These are phyloP conservation scores for Solanum sparsipilum DNA, from an alignment of 257 asterid genomes.

Conservation along the genomic window DNA sequence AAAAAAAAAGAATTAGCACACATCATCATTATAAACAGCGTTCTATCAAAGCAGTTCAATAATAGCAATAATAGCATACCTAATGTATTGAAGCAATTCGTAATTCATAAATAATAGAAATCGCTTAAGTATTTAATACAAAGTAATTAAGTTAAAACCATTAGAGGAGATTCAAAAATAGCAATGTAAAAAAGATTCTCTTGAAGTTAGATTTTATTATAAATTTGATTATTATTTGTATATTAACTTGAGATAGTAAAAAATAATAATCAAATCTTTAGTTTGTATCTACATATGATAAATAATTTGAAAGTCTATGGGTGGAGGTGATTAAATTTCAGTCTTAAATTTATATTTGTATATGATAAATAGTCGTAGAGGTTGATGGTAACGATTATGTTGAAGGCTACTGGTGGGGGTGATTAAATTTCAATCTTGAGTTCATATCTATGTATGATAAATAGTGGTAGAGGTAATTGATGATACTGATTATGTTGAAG, in stretches of 20 bases:
- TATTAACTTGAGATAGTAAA: background rate
- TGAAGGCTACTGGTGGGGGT: background rate
- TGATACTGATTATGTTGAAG: background rate
- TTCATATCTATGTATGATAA: no score
- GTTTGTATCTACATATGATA: background rate
- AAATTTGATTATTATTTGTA: background rate
- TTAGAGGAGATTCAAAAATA: background rate
- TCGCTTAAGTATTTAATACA: background rate
- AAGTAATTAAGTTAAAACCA: background rate
- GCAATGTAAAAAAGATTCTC: background rate
- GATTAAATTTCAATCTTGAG: background rate
- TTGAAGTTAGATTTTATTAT: background rate
- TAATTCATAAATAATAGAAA: no score
- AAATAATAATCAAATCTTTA: background rate
- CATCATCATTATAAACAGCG: background rate
- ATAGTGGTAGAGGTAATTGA: background rate
- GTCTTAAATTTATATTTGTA: no score
- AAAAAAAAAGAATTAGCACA: background rate
- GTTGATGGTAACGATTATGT: background rate
- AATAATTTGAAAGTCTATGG: background rate
- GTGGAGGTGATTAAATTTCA: background rate
- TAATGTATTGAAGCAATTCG: no score
- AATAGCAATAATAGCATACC: background rate
- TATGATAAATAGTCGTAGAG: background rate
- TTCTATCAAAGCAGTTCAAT: background rate